Base-by-base conservation (phyloP, 345 rosid species). In the Hibiscus syriacus region DNA sequence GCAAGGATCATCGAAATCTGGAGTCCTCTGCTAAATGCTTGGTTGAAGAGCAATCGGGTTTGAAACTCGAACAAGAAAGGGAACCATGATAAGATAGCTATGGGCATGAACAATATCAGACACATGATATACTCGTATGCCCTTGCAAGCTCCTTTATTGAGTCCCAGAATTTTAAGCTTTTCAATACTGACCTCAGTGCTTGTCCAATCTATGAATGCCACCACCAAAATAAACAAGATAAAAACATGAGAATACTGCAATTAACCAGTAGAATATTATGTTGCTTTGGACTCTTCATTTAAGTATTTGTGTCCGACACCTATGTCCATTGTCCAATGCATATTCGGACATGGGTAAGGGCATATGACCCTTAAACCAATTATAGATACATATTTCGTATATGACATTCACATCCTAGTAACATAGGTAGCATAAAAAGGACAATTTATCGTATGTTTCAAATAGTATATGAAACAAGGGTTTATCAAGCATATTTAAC, bases 1-100 rank as follows among this genome's bases (percentile, higher is more conserved):
- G 86, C 61, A 0, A 83, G 89, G 84, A 95, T 92, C 93, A 84
- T 86, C 20, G 99, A 88, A 66, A 92, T 95, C 79, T 87, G 96
- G 56, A 94, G 84, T 69, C 99, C 98, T 81, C 94, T 87, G 62
- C 99, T 88, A 49, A 94, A 80, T 32, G 99, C 99, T 75, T 90
- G 99, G 77, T 94, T 92, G 84, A 94, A 95, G 43, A 95, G 90
- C 71, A 92, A 70, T 10, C 99, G 89, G 4, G 90, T 80, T 72
- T 95, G 99, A 80, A 95, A 74, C 79, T 90, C 98, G 0, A 86
- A 89, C 7, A 92, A 92, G 25, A 95, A 92, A 1, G 99, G 96
- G 82, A 95, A 82, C 84, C 86, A 95, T 1, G 99, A 90, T 71
- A 92, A 72, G 19, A 88, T 77, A 0, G 97, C 96, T 0, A 70